A percentile compares a stretch with the other conserved stretches of the same genome.
These are phyloP conservation scores for Hyaloscypha variabilis DNA, from an alignment of 495 filamentous ascomycete genomes.

Conservation along the genomic window DNA sequence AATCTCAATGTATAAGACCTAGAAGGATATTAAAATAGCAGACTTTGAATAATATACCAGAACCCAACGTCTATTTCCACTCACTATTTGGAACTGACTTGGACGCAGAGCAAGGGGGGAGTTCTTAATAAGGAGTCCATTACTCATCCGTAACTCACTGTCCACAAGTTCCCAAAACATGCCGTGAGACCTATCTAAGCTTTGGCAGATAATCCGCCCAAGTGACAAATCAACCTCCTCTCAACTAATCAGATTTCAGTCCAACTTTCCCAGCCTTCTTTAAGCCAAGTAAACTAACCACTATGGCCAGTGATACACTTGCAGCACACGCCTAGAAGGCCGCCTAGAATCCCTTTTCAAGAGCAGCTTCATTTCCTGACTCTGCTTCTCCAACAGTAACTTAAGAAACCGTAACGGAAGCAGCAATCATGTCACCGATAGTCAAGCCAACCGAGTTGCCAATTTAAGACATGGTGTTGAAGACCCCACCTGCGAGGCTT, in stretches of 20 bases:
- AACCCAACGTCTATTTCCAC: background rate
- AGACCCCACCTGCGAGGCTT: constrained; percentile 63
- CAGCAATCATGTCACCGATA: constrained; percentile 56
- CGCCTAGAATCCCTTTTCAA: constrained; percentile 54
- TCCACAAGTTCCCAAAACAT: background rate
- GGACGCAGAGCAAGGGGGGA: background rate
- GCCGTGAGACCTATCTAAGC: background rate
- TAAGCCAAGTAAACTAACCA: constrained; percentile 49
- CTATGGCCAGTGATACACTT: constrained; percentile 42
- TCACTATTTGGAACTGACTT: background rate
- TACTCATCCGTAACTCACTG: background rate
- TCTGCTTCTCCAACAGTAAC: no score
- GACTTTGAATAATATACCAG: background rate
- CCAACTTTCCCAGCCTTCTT: constrained; percentile 55
- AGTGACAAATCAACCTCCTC: background rate
- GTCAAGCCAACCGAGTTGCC: constrained; percentile 61
- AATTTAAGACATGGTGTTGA: constrained; percentile 64
- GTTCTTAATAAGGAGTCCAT: background rate
- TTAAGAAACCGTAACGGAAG: constrained; percentile 43
- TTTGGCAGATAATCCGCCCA: background rate
- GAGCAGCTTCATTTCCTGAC: background rate
- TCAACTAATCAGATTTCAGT: constrained; percentile 46
- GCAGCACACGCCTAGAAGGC: constrained; percentile 63
- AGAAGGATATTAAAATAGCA: background rate
- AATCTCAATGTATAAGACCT: background rate